phyloP scores from a whole-genome alignment of 495 filamentous ascomycete species.

The Lasiosphaeris hirsuta region DNA sequence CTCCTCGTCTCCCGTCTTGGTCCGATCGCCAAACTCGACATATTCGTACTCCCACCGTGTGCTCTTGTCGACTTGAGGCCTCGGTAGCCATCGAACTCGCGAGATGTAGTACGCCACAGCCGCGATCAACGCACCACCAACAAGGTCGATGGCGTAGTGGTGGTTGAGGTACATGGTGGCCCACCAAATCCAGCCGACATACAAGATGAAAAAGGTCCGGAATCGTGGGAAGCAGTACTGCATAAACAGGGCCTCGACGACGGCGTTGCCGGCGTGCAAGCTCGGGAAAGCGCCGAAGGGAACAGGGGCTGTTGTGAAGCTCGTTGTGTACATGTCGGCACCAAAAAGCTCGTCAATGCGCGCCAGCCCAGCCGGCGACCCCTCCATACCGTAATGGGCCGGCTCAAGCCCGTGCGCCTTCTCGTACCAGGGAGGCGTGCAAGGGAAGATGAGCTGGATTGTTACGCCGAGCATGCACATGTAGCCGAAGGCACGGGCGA shows the following conservation, averaged over 20 bases:
- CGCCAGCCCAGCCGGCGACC: constrained; percentile 81
- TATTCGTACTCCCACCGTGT: constrained; percentile 97
- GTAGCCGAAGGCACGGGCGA: constrained; percentile 83
- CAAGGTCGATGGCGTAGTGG: constrained; percentile 91
- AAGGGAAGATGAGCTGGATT: constrained; percentile 86
- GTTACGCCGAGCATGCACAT: constrained; percentile 82
- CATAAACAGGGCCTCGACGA: constrained; percentile 89
- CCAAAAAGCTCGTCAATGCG: constrained; percentile 87
- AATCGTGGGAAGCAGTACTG: constrained; percentile 81
- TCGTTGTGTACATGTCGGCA: constrained; percentile 86
- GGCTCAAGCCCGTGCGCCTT: constrained; percentile 79
- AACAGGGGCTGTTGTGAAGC: constrained; percentile 80
- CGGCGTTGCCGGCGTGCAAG: constrained; percentile 80
- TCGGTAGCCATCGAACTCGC: constrained; percentile 74
- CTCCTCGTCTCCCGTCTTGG: constrained; percentile 38
- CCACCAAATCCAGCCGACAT: constrained; percentile 94
- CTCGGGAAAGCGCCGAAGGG: constrained; percentile 95
- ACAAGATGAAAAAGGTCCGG: constrained; percentile 70
- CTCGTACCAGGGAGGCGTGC: constrained; percentile 95
- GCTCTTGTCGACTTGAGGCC: constrained; percentile 74
- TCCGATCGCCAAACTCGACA: constrained; percentile 65
- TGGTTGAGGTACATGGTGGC: constrained; percentile 97
- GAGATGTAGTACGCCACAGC: constrained; percentile 76
- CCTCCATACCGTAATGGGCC: constrained; percentile 85
- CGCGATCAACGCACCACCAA: constrained; percentile 78